phyloP scores from a whole-genome alignment of 495 filamentous ascomycete species.

The Lineolata rhizophorae region DNA sequence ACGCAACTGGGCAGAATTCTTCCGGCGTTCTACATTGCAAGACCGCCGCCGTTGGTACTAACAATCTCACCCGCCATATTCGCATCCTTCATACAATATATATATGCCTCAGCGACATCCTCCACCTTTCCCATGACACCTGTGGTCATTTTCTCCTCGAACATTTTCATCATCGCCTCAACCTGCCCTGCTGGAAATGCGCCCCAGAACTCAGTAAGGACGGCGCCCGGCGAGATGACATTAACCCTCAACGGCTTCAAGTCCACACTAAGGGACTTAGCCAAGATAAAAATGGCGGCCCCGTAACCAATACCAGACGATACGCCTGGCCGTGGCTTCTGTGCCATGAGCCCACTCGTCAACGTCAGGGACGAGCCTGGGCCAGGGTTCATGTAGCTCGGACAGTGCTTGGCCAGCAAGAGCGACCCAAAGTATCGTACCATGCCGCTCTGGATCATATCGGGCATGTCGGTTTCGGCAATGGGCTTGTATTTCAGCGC shows the following conservation, averaged over 20 bases:
- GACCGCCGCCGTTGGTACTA: slow-evolving; percentile 15
- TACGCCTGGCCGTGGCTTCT: slow-evolving; percentile 11
- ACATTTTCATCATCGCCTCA: slow-evolving; percentile 5
- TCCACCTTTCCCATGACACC: slow-evolving; percentile 8
- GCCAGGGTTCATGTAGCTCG: slow-evolving; percentile 6
- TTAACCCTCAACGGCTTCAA: slow-evolving; percentile 17
- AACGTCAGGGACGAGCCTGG: slow-evolving; percentile 11
- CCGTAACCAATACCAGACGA: slow-evolving; percentile 7
- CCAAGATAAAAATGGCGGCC: slow-evolving; percentile 13
- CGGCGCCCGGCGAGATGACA: slow-evolving; percentile 14
- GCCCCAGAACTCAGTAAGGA: slow-evolving; percentile 17
- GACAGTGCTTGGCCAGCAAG: slow-evolving; percentile 12
- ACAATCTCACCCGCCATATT: slow-evolving; percentile 13
- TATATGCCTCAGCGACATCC: slow-evolving; percentile 17
- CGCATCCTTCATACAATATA: slow-evolving; percentile 13
- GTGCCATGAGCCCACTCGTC: slow-evolving; percentile 14
- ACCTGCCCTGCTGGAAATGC: slow-evolving; percentile 5
- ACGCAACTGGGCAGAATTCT: too few relatives aligned
- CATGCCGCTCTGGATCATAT: slow-evolving; percentile 7
- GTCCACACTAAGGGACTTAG: slow-evolving; percentile 13
- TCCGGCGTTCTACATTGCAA: too few relatives aligned
- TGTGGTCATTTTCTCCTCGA: slow-evolving; percentile 19
- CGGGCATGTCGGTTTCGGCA: neutral
- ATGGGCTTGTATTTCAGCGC: slow-evolving; percentile 4
- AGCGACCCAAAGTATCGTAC: slow-evolving; percentile 17